Conservation (phyloP, 305 asterid genomes). For the Ajuga reptans region DNA sequence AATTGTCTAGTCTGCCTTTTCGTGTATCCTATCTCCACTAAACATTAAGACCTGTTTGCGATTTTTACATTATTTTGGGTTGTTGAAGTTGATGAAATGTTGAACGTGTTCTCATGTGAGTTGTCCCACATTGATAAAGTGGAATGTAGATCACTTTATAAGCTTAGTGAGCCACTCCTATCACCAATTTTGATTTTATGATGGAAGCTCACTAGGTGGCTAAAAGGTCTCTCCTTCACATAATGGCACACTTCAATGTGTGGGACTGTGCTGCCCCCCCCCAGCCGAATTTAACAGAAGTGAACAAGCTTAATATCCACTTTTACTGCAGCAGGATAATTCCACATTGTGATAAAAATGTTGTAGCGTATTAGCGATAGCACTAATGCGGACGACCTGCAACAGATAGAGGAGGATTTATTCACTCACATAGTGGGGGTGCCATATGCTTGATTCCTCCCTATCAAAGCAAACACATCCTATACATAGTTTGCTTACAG, state of each 20-base stretch:
- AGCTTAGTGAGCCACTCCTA: too few relatives aligned
- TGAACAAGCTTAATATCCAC: background rate
- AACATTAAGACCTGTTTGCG: background rate
- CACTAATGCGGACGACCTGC: background rate
- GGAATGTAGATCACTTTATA: too few relatives aligned
- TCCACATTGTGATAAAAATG: background rate
- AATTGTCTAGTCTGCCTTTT: background rate
- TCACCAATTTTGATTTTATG: too few relatives aligned
- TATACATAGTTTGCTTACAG: too few relatives aligned
- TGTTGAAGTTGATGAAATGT: too few relatives aligned
- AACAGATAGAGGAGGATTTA: background rate
- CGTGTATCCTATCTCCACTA: background rate
- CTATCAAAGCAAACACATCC: background rate
- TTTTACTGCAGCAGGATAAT: background rate
- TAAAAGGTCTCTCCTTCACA: too few relatives aligned
- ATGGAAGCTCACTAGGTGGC: too few relatives aligned
- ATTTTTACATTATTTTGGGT: background rate
- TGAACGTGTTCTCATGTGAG: too few relatives aligned
- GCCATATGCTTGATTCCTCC: background rate
- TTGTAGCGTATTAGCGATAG: background rate
- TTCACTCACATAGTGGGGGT: background rate
- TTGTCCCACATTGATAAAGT: too few relatives aligned
- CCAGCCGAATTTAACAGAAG: background rate
- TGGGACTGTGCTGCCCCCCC: too few relatives aligned
- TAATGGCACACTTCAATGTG: too few relatives aligned